These are phyloP conservation scores for Beauveria sp. DNA, from an alignment of 2,329 filamentous ascomycete genomes.

Conservation along the genomic window DNA sequence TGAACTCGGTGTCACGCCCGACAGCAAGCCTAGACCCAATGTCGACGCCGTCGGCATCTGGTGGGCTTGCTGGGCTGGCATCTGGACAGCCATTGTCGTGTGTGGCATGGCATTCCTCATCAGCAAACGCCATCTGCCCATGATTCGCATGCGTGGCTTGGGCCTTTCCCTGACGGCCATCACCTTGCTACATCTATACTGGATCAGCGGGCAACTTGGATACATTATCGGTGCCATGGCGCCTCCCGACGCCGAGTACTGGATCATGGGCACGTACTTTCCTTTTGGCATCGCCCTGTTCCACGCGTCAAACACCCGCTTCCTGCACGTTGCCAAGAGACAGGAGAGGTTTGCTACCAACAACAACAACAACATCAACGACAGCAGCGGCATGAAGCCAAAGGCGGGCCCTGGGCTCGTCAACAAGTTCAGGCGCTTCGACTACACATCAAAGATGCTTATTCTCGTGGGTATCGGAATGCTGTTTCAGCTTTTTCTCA, in stretches of 20 bases:
- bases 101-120: conserved; percentile 32
- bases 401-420: conserved; percentile 18
- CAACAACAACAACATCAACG: neutral
- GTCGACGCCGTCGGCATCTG: conserved; percentile 26
- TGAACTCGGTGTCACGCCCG: conserved; percentile 18
- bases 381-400: conserved; percentile 9
- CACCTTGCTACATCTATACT: conserved; percentile 32
- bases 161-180: conserved; percentile 32
- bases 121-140: conserved; percentile 26
- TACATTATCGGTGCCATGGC: conserved; percentile 28
- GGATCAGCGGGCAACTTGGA: conserved; percentile 29
- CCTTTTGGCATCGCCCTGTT: conserved; percentile 59
- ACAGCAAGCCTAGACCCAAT: conserved; percentile 13
- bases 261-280: conserved; percentile 57
- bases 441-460: conserved; percentile 38
- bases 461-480: conserved; percentile 46
- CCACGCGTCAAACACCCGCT: conserved; percentile 53
- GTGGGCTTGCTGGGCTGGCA: conserved; percentile 24
- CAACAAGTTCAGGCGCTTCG: conserved; percentile 25
- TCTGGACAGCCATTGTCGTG: conserved; percentile 28
- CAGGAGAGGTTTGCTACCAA: conserved; percentile 29
- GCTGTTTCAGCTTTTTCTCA: conserved; percentile 48
- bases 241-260: conserved; percentile 49
- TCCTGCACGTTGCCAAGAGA: conserved; percentile 47
- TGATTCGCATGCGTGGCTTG: conserved; percentile 32